A percentile compares a stretch with the other conserved stretches of the same genome.
Conservation (phyloP, 2,329 filamentous ascomycete genomes). For the Myriosclerotinia scirpicola region DNA sequence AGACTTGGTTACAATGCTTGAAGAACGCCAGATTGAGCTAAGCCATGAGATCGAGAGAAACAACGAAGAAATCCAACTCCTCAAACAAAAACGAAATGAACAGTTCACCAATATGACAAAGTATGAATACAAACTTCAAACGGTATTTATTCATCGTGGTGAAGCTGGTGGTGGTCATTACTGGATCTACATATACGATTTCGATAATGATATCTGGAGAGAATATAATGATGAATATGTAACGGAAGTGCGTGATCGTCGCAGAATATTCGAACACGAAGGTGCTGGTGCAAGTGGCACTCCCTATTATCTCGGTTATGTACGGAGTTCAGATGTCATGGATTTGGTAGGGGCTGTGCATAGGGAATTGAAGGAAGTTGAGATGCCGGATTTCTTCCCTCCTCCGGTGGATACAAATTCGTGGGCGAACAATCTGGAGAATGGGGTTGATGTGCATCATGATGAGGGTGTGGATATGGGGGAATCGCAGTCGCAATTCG, state of each 20-base stretch:
- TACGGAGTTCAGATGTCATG: constrained; percentile 65
- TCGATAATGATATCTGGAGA: constrained; percentile 77
- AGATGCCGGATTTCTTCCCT: constrained; percentile 18
- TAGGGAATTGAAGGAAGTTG: constrained; percentile 42
- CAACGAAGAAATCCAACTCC: constrained; percentile 50
- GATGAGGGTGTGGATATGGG: constrained; percentile 23
- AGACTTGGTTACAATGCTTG: constrained; percentile 45
- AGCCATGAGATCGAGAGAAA: constrained; percentile 48
- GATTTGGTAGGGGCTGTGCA: constrained; percentile 58
- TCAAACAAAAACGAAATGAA: constrained; percentile 43
- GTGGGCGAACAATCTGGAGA: constrained; percentile 18
- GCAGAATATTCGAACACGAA: constrained; percentile 67
- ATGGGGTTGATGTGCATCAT: constrained; percentile 22
- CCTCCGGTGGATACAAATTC: constrained; percentile 16
- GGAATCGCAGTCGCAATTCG: constrained; percentile 30
- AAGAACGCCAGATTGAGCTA: constrained; percentile 47
- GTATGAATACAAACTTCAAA: constrained; percentile 79
- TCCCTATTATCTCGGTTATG: constrained; percentile 81
- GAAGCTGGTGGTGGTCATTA: constrained; percentile 78
- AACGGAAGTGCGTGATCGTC: constrained; percentile 61
- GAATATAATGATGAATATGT: constrained; percentile 92
- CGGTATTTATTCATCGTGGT: constrained; percentile 88
- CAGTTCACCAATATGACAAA: constrained; percentile 64
- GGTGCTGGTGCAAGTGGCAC: constrained; percentile 64
- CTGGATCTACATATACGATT: constrained; percentile 92